Base-by-base conservation (phyloP, 106 monocot species). In the Alisma plantagoaquatica region DNA sequence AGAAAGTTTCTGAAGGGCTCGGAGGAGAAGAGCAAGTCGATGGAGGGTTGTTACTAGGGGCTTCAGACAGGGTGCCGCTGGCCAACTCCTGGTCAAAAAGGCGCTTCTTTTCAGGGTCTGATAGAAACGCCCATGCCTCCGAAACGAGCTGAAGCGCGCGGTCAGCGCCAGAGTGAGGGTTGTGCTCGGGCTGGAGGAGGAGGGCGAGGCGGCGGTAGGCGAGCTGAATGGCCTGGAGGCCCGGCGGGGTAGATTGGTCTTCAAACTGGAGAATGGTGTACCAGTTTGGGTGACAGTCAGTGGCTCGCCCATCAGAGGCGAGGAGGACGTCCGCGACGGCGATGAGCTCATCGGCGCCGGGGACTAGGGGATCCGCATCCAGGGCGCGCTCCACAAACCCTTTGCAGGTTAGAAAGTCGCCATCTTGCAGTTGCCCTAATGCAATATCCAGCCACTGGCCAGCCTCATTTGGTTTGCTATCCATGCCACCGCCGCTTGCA, bases 281-380 rank as follows among this genome's bases (percentile, higher is more conserved):
- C 54, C 56, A 65, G 54, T 80, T 59, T 28, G 54, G 23, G 12
- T 58, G 70, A 45, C 56, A 35, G 72, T 66, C 63, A 54, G 53
- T 12, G 17, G 62, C 63, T 25, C 49, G 63, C 19, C 60, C 42
- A 33, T 56, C 38, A 7, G 74, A 33, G 15, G 74, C 66, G n/a
- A 68, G 70, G 51, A 83, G 79, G 27, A 80, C 79, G 44, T 77
- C 61, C 46, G 71, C 80, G 22, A 65, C 65, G 27, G 83, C 83
- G 43, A 76, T 58, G 70, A 88, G 20, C 49, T 70, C 61, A 22
- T 88, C 75, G 16, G 67, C 82, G 50, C 75, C 78, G 31, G 60
- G 72, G 25, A 77, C 41, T 22, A 75, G 58, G 18, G 87, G 87
- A 50, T 87, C 71, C 0, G 61, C 27, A 49, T 73, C 74, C 29